Conservation (phyloP, 2,329 filamentous ascomycete genomes). For the Penicillium sp. region DNA sequence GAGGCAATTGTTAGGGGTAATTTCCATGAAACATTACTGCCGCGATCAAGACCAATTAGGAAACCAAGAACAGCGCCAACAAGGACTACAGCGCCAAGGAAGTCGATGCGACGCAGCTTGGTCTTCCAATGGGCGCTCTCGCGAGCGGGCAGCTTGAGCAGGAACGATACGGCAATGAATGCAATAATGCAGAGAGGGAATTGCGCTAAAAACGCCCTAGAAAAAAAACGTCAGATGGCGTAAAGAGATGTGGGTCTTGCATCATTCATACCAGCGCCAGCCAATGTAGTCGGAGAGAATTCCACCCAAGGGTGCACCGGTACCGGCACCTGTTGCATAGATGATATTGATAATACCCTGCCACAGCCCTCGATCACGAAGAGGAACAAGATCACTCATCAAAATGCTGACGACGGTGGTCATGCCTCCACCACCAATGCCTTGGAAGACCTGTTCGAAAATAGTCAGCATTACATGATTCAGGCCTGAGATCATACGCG, state of each 20-base stretch:
- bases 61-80: conserved; percentile 65
- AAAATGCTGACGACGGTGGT: conserved; percentile 68
- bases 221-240: conserved; percentile 15
- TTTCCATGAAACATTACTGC: conserved; percentile 70
- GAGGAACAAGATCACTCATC: conserved; percentile 67
- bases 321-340: conserved; percentile 65
- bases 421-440: conserved; percentile 71
- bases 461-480: conserved; percentile 18
- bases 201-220: conserved; percentile 69
- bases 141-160: conserved; percentile 60
- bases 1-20: conserved; percentile 58
- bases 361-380: conserved; percentile 70
- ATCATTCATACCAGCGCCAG: conserved; percentile 64
- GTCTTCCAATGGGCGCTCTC: conserved; percentile 62
- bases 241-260: conserved; percentile 1
- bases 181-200: conserved; percentile 67
- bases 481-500: conserved; percentile 38
- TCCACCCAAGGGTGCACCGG: conserved; percentile 69
- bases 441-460: conserved; percentile 51
- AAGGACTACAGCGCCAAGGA: conserved; percentile 67
- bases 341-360: conserved; percentile 74
- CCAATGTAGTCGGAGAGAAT: conserved; percentile 70
- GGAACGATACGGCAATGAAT: conserved; percentile 61
- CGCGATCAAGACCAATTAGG: conserved; percentile 69
- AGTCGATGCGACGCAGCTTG: conserved; percentile 70